Evolutionary conservation across 305 asterid species (phyloP).

Genomic region (Fraxinus platypoda): DNA sequence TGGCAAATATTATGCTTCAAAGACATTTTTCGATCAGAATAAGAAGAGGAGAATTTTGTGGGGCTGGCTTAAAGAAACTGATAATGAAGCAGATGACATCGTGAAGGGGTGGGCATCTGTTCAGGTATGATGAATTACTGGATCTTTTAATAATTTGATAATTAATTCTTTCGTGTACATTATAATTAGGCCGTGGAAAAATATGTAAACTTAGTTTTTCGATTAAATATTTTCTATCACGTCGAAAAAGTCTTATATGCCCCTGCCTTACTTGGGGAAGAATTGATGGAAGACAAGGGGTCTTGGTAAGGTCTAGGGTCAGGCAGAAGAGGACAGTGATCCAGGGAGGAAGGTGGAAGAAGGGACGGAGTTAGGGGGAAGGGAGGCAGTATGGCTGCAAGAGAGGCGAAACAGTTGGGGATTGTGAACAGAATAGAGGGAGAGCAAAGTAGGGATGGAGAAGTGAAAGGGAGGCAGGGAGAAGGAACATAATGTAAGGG

Average conservation of each 20-base stretch:
- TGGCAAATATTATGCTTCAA: slow-evolving; percentile 80
- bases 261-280: too few species aligned
- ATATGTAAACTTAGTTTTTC: neutral
- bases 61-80: slow-evolving; percentile 87
- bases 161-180: neutral
- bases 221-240: neutral
- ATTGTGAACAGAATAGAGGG: too few species aligned
- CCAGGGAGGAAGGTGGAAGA: neutral
- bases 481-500: neutral
- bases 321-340: too few species aligned
- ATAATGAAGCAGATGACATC: slow-evolving; percentile 58
- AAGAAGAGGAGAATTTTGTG: slow-evolving; percentile 65
- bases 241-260: neutral
- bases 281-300: neutral
- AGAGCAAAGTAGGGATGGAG: neutral
- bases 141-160: neutral
- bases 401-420: neutral
- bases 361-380: neutral
- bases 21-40: slow-evolving; percentile 73
- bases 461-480: neutral
- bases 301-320: neutral
- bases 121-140: slow-evolving; percentile 43
- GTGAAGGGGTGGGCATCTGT: slow-evolving; percentile 75
- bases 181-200: neutral
- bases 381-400: neutral